Evolutionary conservation across 371 early-diverging fungal species (phyloP).

Genomic region (Gilbertella persicaria): DNA sequence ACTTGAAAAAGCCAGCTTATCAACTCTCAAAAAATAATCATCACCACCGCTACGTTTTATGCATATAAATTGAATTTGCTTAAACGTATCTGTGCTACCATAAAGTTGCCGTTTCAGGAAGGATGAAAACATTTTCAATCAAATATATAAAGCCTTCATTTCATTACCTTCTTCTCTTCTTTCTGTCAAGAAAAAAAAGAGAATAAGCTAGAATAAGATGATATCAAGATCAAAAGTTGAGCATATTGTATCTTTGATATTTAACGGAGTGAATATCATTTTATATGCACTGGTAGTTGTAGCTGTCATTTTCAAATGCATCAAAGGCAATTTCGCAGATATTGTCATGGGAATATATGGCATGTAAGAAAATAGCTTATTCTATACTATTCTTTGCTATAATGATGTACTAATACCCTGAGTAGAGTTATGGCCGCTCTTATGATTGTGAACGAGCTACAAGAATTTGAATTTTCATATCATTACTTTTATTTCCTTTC

Average conservation of each 20-base stretch:
- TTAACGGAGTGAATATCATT: conserved; percentile 41
- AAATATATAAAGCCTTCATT: background rate
- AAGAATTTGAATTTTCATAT: conserved; percentile 23
- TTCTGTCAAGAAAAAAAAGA: background rate
- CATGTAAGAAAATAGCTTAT: conserved; percentile 27
- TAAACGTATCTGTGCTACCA: no score
- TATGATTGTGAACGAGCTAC: conserved; percentile 37
- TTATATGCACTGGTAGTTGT: conserved; percentile 38
- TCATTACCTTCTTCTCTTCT: background rate
- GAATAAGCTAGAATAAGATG: conserved; percentile 17
- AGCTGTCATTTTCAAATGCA: conserved; percentile 36
- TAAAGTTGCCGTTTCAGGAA: background rate
- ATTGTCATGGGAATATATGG: conserved; percentile 49
- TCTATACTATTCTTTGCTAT: no score
- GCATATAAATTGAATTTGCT: no score
- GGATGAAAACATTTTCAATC: background rate
- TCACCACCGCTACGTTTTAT: no score
- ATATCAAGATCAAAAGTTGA: conserved; percentile 47
- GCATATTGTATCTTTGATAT: conserved; percentile 34
- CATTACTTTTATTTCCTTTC: conserved; percentile 37
- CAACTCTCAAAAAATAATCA: no score
- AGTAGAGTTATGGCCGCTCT: conserved; percentile 36
- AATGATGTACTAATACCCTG: background rate
- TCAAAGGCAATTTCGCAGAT: conserved; percentile 34
- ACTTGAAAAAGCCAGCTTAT: no score